These are phyloP conservation scores for Xylaria polymorpha DNA, from an alignment of 2,329 filamentous ascomycete genomes.

Conservation along the genomic window DNA sequence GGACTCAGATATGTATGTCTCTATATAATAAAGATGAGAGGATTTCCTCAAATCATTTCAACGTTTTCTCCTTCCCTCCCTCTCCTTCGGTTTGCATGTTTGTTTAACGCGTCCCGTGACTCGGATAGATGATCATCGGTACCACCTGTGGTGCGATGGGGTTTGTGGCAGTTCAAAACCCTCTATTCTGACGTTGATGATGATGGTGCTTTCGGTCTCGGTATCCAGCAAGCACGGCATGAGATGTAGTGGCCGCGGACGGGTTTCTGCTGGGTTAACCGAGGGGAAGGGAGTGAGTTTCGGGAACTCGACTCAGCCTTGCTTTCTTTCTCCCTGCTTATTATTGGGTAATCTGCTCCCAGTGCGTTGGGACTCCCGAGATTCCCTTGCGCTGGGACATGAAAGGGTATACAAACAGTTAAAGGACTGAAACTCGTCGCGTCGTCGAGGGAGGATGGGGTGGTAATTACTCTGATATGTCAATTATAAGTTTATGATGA, in stretches of 20 bases:
- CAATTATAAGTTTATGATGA: background rate
- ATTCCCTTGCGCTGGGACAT: background rate
- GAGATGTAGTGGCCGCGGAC: background rate
- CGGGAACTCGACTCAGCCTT: background rate
- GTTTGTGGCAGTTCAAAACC: slow-evolving; percentile 17
- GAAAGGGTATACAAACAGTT: background rate
- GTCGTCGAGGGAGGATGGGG: background rate
- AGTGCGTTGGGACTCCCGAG: background rate
- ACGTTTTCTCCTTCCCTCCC: slow-evolving; percentile 1
- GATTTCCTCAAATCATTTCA: background rate
- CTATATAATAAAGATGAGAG: background rate
- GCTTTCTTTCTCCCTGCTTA: background rate
- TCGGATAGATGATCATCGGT: slow-evolving; percentile 17
- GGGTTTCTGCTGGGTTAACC: background rate
- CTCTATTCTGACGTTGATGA: background rate
- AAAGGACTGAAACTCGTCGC: background rate
- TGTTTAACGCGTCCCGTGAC: slow-evolving; percentile 5
- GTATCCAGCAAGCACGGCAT: background rate
- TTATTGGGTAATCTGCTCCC: background rate
- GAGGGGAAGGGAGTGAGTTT: background rate
- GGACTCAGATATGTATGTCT: background rate
- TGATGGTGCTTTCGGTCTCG: background rate
- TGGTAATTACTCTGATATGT: background rate
- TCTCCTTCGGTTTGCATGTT: slow-evolving; percentile 12
- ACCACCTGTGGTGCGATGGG: slow-evolving; percentile 25